phyloP scores from a whole-genome alignment of 495 filamentous ascomycete species.

The Aspergillus campestris region DNA sequence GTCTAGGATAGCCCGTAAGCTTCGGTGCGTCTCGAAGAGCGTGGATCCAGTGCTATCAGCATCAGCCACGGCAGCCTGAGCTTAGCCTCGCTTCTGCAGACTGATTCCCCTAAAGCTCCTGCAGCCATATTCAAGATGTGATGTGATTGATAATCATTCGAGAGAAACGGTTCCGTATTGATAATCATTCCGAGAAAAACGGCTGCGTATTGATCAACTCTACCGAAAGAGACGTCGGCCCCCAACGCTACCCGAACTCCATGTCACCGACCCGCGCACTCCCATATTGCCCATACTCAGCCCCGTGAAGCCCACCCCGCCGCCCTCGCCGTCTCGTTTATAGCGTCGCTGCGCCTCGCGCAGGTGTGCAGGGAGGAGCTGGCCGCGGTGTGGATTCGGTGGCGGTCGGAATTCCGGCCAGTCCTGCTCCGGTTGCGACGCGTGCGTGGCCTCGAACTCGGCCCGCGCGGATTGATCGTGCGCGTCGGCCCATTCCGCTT shows the following conservation, averaged over 20 bases:
- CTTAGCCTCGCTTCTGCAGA: too few relatives aligned
- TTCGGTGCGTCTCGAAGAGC: too few relatives aligned
- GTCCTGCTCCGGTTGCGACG: constrained; percentile 28
- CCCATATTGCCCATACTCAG: constrained; percentile 61
- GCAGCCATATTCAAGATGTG: too few relatives aligned
- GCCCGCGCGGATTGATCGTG: constrained; percentile 30
- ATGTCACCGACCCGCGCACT: constrained; percentile 53
- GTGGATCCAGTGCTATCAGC: too few relatives aligned
- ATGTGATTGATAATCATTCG: too few relatives aligned
- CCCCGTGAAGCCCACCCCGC: constrained; percentile 65
- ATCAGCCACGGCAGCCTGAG: too few relatives aligned
- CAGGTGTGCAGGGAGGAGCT: constrained; percentile 73
- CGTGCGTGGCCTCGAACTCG: constrained; percentile 25
- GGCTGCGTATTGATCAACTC: not conserved
- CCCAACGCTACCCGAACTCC: constrained; percentile 38
- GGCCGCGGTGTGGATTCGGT: constrained; percentile 50
- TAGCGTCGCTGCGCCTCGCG: constrained; percentile 70
- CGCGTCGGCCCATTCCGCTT: constrained; percentile 64
- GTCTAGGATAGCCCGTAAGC: too few relatives aligned
- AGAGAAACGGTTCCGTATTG: too few relatives aligned
- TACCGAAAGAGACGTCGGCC: constrained; percentile 59
- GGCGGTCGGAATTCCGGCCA: constrained; percentile 24
- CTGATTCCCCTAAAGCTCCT: too few relatives aligned
- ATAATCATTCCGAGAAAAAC: too few relatives aligned
- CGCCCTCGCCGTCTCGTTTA: constrained; percentile 54